Base-by-base conservation (phyloP, 805 yeast genomes). In the Soucietia sequanensis region DNA sequence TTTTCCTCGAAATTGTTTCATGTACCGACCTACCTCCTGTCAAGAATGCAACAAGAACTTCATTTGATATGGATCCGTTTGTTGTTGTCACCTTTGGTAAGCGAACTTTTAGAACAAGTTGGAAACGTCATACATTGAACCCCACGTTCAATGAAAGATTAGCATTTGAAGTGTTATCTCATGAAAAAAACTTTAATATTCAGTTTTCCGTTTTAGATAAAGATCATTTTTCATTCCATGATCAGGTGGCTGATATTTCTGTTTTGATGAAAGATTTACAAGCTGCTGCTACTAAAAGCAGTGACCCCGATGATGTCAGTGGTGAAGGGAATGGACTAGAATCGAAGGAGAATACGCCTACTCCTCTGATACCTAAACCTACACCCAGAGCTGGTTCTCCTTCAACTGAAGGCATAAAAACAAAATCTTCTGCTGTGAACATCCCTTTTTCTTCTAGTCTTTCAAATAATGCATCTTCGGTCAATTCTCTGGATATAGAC, bases 21-120 rank as follows among this genome's bases (percentile, higher is more conserved):
- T 88, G 91, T 7, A 63, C 76, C 2, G 88, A 82, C 38, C 65
- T 91, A 23, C 99, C 99, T 1, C 86, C 95, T 0, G 70, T 81
- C 35, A 72, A 74, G 26, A 81, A 83, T 44, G 63, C 85, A 11
- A 78, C 85, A 0, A 67, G 89, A 7, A 77, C 87, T 15, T 81
- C 90, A 1, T 91, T 84, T 52, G 96, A 89, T 58, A 87, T 93
- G 95, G 99, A 93, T 54, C 98, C 98, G 2, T 93, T 91, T 62
- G 91, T 91, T 3, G 88, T 91, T 13, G 81, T 88, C 1, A 81
- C 96, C 0, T 88, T 91, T 57, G 96, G 96, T 7, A 81, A 84
- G 48, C 83, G 83, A 45, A 88, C 91, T 0, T 91, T 78, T 57
- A 76, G 95, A 46, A 89, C 97, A 0, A 80, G 89, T 8, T 83